Conservation (phyloP, 129 eudicot species). For the Centrapalus pauciflorus region DNA sequence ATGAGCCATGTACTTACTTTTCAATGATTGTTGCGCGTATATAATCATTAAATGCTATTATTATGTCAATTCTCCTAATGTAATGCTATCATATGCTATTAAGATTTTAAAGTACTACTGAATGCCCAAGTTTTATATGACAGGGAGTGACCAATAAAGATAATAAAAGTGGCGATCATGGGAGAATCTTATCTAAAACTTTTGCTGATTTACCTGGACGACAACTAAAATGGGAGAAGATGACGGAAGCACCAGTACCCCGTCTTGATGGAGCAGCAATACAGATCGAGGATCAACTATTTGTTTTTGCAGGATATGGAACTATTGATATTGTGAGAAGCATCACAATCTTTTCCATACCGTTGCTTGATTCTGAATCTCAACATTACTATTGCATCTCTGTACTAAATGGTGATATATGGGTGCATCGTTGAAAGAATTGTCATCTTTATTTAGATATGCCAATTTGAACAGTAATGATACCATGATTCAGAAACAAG, state of each 20-base stretch:
- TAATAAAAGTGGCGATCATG: constrained; percentile 12
- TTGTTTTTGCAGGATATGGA: constrained; percentile 95
- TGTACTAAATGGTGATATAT: background rate
- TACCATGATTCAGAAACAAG: background rate
- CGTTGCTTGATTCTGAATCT: background rate
- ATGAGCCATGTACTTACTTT: background rate
- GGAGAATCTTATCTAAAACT: constrained; percentile 59
- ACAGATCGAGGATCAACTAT: constrained; percentile 75
- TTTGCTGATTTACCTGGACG: constrained; percentile 95
- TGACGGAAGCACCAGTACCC: constrained; percentile 78
- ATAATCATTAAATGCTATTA: background rate
- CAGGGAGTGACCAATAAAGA: constrained; percentile 26
- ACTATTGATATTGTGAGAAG: constrained; percentile 72
- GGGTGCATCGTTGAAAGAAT: background rate
- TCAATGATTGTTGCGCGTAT: background rate
- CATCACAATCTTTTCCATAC: background rate
- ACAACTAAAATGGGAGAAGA: constrained; percentile 76
- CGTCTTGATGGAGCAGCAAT: constrained; percentile 97
- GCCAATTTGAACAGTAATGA: background rate
- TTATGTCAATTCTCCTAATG: background rate
- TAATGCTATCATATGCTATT: background rate
- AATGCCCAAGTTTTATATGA: background rate
- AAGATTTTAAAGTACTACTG: background rate
- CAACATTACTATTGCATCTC: background rate
- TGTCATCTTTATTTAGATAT: background rate